Conservation (phyloP, 2,329 filamentous ascomycete genomes). For the Pseudogymnoascus sp. region DNA sequence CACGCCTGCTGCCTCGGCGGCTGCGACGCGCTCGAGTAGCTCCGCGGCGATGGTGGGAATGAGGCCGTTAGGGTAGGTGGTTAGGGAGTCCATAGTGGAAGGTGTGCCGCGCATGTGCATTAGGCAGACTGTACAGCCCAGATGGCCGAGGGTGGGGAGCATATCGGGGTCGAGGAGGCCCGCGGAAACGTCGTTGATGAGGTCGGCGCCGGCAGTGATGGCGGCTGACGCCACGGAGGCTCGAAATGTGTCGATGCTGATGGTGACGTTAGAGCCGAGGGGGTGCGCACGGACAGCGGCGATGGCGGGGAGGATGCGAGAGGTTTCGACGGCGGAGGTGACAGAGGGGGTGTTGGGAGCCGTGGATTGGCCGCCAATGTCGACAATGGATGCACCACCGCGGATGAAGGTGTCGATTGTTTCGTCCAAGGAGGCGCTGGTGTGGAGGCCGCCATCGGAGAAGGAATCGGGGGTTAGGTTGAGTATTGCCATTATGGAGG, state of each 20-base stretch:
- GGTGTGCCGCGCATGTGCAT: slow-evolving; percentile 70
- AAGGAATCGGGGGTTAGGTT: slow-evolving; percentile 97
- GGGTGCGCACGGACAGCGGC: slow-evolving; percentile 59
- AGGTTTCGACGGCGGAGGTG: slow-evolving; percentile 62
- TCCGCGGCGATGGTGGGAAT: slow-evolving; percentile 47
- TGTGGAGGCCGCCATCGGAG: slow-evolving; percentile 73
- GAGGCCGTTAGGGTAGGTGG: slow-evolving; percentile 48
- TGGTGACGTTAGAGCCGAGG: slow-evolving; percentile 53
- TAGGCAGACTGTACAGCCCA: slow-evolving; percentile 68
- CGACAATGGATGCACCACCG: slow-evolving; percentile 72
- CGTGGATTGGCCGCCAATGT: slow-evolving; percentile 89
- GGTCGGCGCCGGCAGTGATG: slow-evolving; percentile 70
- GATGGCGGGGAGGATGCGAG: slow-evolving; percentile 73
- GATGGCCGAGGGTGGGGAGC: slow-evolving; percentile 67
- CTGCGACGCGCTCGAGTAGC: slow-evolving; percentile 53
- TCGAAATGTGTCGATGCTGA: slow-evolving; percentile 91
- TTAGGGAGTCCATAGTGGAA: slow-evolving; percentile 53
- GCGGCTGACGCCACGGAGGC: slow-evolving; percentile 72
- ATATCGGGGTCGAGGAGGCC: slow-evolving; percentile 72
- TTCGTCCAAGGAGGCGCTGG: slow-evolving; percentile 42
- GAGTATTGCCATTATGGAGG: slow-evolving; percentile 84
- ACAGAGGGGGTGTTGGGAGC: slow-evolving; percentile 66
- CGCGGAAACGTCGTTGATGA: slow-evolving; percentile 91
- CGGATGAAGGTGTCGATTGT: slow-evolving; percentile 55
- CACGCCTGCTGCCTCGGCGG: slow-evolving; percentile 72